Conservation (phyloP, 352 stramenopile genomes). For the Lagenidium giganteum region DNA sequence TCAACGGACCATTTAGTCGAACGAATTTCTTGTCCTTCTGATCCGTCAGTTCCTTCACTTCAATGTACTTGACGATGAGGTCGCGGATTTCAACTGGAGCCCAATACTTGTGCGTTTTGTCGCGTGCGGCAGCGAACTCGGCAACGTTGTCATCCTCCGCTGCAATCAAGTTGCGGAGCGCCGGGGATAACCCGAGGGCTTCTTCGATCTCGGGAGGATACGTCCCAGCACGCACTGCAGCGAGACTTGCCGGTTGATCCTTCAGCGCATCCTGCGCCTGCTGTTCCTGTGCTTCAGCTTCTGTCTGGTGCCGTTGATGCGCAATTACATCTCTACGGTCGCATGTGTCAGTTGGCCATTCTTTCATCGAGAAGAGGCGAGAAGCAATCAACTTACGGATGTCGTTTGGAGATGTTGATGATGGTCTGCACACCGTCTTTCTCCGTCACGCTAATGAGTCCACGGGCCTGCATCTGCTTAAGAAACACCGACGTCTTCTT, state of each 20-base stretch:
- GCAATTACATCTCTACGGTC: constrained; percentile 42
- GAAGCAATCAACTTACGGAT: constrained; percentile 44
- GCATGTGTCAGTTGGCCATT: not conserved
- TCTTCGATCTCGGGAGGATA: constrained; percentile 65
- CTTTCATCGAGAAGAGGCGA: not conserved
- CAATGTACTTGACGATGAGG: constrained; percentile 55
- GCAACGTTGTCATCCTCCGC: constrained; percentile 18
- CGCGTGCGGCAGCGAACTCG: constrained; percentile 13
- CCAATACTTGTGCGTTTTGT: constrained; percentile 50
- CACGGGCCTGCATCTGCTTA: constrained; percentile 49
- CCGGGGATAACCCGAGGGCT: constrained; percentile 45
- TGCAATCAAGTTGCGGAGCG: constrained; percentile 49
- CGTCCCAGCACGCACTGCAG: constrained; percentile 50
- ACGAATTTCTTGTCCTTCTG: constrained; percentile 62
- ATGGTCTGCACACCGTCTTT: constrained; percentile 81
- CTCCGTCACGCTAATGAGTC: constrained; percentile 48
- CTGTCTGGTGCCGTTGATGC: constrained; percentile 46
- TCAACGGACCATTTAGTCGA: constrained; percentile 52
- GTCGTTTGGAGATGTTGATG: constrained; percentile 47
- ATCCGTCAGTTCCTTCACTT: constrained; percentile 50
- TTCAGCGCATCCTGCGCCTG: constrained; percentile 23
- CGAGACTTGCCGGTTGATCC: constrained; percentile 27
- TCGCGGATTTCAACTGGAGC: constrained; percentile 44
- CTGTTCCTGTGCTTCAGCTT: constrained; percentile 37
- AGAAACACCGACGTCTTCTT: constrained; percentile 81